A percentile compares a stretch with the other conserved stretches of the same genome.
Conservation (phyloP, 805 yeast species). For the Yarrowia osloensis region DNA sequence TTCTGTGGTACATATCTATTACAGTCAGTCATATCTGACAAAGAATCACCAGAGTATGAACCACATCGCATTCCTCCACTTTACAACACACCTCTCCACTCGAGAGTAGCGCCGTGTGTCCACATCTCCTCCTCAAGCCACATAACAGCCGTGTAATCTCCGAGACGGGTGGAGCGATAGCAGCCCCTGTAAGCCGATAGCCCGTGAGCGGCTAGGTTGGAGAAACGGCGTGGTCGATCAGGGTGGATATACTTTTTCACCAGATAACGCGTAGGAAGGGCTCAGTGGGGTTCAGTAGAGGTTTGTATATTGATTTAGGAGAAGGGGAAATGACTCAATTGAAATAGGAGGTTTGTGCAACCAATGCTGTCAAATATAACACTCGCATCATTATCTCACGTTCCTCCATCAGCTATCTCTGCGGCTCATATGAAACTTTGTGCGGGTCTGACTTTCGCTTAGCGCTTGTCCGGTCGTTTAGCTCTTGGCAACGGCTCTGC, state of each 20-base stretch:
- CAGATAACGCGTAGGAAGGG: not conserved
- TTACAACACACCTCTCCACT: not conserved
- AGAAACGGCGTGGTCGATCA: conserved; percentile 13
- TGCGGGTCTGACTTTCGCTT: not conserved
- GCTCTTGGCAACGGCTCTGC: conserved; percentile 2
- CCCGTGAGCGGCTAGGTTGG: not conserved
- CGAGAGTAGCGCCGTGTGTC: not conserved
- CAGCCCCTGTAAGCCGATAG: not conserved
- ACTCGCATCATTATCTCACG: too few species aligned
- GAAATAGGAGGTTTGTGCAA: too few species aligned
- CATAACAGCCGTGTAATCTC: not conserved
- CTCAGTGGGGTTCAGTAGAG: too few species aligned
- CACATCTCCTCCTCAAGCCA: not conserved
- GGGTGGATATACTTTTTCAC: conserved; percentile 5
- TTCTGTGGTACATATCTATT: too few species aligned
- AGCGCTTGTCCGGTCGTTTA: not conserved
- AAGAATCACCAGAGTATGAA: too few species aligned
- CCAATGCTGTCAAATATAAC: too few species aligned
- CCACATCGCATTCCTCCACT: too few species aligned
- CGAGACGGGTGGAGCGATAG: conserved; percentile 9
- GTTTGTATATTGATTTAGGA: too few species aligned
- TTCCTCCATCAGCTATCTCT: not conserved
- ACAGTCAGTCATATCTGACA: too few species aligned
- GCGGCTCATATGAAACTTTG: not conserved
- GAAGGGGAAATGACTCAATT: too few species aligned